Conservation (phyloP, 1,284 basidiomycete genomes). For the Ganoderma multipileum region DNA sequence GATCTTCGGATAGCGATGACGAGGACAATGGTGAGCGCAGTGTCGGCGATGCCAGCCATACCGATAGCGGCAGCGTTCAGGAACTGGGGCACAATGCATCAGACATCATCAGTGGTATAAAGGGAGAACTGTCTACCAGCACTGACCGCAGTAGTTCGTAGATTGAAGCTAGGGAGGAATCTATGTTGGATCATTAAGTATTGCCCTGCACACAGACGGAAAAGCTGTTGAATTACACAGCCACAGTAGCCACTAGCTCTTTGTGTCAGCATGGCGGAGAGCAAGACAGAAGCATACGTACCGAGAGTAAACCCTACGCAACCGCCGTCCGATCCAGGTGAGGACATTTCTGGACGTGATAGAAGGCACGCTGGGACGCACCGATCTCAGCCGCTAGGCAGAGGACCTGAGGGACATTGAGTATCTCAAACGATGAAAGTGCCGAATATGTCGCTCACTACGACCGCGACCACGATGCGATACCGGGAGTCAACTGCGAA, state of each 20-base stretch:
- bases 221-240: background rate
- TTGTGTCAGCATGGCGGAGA: background rate
- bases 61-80: slow-evolving; percentile 4
- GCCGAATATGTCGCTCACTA: slow-evolving; percentile 1
- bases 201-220: background rate
- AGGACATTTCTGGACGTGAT: background rate
- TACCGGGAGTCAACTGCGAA: slow-evolving; percentile 1
- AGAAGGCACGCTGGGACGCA: background rate
- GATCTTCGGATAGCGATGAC: slow-evolving; percentile 1
- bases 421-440: background rate
- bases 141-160: background rate
- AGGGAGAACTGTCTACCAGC: background rate
- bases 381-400: background rate
- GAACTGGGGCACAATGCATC: background rate
- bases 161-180: background rate
- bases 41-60: slow-evolving; percentile 9
- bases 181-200: background rate
- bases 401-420: background rate
- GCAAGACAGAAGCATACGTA: background rate
- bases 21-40: background rate
- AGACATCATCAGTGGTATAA: background rate
- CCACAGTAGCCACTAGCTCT: background rate
- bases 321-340: background rate
- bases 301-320: background rate
- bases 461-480: slow-evolving; percentile 8